Evolutionary conservation across 2,329 filamentous ascomycete species (phyloP).

Genomic region (Fusarium anthophilum): DNA sequence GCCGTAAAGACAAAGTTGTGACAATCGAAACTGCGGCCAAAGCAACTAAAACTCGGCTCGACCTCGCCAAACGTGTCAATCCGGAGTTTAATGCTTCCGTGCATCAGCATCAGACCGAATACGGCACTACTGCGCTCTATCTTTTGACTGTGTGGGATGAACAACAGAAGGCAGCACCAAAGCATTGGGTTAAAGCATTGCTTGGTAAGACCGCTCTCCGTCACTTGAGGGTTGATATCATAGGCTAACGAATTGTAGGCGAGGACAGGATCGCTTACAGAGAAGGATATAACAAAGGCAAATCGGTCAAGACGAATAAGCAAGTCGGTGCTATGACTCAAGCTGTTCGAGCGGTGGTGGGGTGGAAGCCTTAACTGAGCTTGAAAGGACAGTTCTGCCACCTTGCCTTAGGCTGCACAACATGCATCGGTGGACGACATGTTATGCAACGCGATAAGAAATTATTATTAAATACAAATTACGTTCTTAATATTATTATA

Average conservation of each 20-base stretch:
- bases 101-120: neutral
- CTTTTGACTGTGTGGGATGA: neutral
- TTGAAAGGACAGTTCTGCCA: accelerated
- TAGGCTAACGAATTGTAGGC: neutral
- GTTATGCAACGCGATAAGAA: neutral
- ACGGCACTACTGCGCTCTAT: neutral
- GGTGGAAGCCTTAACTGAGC: neutral
- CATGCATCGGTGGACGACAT: accelerated
- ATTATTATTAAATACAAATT: neutral
- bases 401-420: accelerated
- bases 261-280: neutral
- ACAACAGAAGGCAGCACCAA: neutral
- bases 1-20: neutral
- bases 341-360: neutral
- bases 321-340: neutral
- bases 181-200: neutral
- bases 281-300: neutral
- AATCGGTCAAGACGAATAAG: neutral
- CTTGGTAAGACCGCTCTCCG: neutral
- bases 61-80: neutral
- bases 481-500: neutral
- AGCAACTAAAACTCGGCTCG: neutral
- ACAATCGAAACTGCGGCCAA: neutral
- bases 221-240: neutral
- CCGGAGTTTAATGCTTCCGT: neutral